Evolutionary conservation across 352 stramenopile species (phyloP), one percentile per base, ranked within the genome.

Genomic region (Phytophthora litchii): DNA sequence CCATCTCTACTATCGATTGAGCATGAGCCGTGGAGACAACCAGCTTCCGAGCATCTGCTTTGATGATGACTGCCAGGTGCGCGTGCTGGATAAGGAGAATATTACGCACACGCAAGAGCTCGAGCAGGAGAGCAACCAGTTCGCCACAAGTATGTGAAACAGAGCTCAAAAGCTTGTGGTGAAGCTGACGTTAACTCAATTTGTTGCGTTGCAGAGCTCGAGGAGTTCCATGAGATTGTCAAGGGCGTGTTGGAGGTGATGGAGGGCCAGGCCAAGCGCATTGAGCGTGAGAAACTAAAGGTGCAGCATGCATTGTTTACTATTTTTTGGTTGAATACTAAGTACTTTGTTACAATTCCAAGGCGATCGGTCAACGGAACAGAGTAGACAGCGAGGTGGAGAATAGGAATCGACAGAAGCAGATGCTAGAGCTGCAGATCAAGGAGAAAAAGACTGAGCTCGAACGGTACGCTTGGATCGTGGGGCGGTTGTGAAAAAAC

Each of bases 371-470:
- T 0, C 81, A 91, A 66, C 81, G 84, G 50, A 91, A 93, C 51
- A 80, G 80, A 34, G 82, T 93, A 3, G 82, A 93, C 55, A 89
- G 72, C 29, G 82, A 93, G 48, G 68, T 91, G n/a, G 81, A 93
- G 60, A 93, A 92, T 72, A 79, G 80, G 34, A 89, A 83, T 56
- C 82, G 84, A 0, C 84, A 91, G 53, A 91, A 91, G 74, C 75
- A 83, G 49, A 88, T 89, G 70, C 72, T 91, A 13, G 78, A 91
- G 67, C 54, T 90, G 25, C 64, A 83, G 42, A 91, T 93, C 66
- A 91, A 90, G 42, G 84, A 91, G 52, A 93, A 93, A 54, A 80
- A 91, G 51, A 84, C 84, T 0, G 84, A 93, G 52, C 70, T 93
- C 34, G 84, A 93, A 61, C 60, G 83, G 83, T 91, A 27, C 29